A percentile compares a stretch with the other conserved stretches of the same genome.
Conservation (phyloP, 2,329 filamentous ascomycete genomes). For the Colletotrichum theobromicola region DNA sequence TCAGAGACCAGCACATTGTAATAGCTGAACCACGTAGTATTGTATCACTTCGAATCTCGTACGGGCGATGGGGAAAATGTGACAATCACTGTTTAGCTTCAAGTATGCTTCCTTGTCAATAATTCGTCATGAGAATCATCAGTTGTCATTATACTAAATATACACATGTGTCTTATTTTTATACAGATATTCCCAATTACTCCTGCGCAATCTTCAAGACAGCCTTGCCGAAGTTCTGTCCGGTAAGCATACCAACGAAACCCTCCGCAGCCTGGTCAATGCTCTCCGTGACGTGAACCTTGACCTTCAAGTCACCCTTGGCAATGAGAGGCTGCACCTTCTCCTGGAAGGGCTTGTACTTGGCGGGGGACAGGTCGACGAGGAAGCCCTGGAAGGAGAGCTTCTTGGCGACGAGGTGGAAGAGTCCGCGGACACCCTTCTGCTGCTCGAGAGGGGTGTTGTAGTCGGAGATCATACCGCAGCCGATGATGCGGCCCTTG, state of each 20-base stretch:
- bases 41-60: too few species aligned
- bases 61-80: too few species aligned
- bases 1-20: too few species aligned
- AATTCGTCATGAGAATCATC: conserved; percentile 6
- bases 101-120: too few species aligned
- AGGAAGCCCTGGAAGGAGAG: conserved; percentile 80
- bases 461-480: conserved; percentile 79
- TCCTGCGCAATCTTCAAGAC: conserved; percentile 63
- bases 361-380: conserved; percentile 72
- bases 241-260: conserved; percentile 75
- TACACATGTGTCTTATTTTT: background rate
- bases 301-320: conserved; percentile 76
- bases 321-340: conserved; percentile 77
- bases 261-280: conserved; percentile 82
- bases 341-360: conserved; percentile 74
- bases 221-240: conserved; percentile 88
- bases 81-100: too few species aligned
- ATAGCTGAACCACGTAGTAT: too few species aligned
- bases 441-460: conserved; percentile 60
- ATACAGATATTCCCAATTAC: background rate
- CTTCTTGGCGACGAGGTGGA: conserved; percentile 69
- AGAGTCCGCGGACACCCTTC: conserved; percentile 72
- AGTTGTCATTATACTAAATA: conserved; percentile 19
- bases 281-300: conserved; percentile 71
- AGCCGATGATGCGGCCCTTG: conserved; percentile 69